Base-by-base conservation (phyloP, 805 yeast genomes). In the Saturnispora diversa region DNA sequence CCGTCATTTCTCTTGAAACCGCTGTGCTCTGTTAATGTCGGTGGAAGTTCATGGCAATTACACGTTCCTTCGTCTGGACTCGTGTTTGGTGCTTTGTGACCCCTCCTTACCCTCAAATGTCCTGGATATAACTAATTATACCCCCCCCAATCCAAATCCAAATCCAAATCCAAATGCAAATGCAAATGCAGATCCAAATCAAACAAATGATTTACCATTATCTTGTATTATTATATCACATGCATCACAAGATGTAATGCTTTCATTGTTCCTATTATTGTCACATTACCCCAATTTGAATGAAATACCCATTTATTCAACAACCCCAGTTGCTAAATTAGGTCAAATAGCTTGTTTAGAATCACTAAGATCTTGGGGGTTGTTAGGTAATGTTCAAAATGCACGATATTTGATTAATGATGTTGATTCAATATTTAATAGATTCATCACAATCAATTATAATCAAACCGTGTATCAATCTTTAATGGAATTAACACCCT, bases 341-440 rank as follows among this genome's bases (percentile, higher is more conserved):
- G 97, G 97, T 0, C 70, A 94, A 50, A 75, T 85, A 13, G 69
- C 94, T 5, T 81, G 94, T 0, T 74, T 84, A n/a, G 98, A 92
- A 50, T 64, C 74, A 23, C 92, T 87, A 56, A 62, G 94, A 45
- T 64, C 83, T 3, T 60, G 60, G 12, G 95, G 96, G 1, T 54
- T 86, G 1, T 63, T 84, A 29, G 96, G 96, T 0, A 90, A 95
- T 0, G 62, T 69, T 40, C 60, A 68, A 15, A 64, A 70, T 11
- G 75, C 83, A 3, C 76, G 72, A 36, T 75, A 80, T 45, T n/a
- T 28, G 15, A 19, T 24, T 6, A 20, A 31, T 3, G 42, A 39
- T 27, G 27, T 39, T 15, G 37, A 39, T 21, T 10, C 10, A 4
- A 27, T 39, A 5, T 90, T 87, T 59, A 94, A 88, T 56, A 70